Conservation (phyloP, 768 basidiomycete genomes). For the Galerina sulciceps region DNA sequence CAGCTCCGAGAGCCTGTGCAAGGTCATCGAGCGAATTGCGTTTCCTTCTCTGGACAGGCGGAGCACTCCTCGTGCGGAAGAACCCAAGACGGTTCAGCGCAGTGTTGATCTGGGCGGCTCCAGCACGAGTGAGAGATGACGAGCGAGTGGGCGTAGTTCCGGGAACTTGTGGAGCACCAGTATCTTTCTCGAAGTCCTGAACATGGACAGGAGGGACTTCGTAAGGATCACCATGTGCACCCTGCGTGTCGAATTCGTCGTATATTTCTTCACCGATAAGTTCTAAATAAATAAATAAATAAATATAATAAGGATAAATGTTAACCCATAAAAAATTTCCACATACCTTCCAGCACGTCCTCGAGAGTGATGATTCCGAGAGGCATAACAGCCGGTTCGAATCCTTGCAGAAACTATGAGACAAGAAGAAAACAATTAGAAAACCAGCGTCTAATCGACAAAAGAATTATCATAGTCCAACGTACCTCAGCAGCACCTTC, state of each 20-base stretch:
- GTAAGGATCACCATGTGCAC: conserved; percentile 58
- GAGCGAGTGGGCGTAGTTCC: conserved; percentile 14
- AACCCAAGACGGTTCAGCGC: conserved; percentile 54
- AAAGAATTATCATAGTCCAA: conserved; percentile 1
- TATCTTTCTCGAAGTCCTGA: conserved; percentile 1
- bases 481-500: conserved; percentile 75
- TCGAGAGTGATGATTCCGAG: conserved; percentile 93
- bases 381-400: conserved; percentile 83
- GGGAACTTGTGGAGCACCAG: neutral
- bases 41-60: conserved; percentile 52
- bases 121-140: conserved; percentile 20
- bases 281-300: conserved; percentile 47
- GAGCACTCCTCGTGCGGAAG: conserved; percentile 60
- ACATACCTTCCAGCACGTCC: conserved; percentile 85
- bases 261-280: conserved; percentile 93
- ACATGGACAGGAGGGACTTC: conserved; percentile 30
- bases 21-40: conserved; percentile 2
- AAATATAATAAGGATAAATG: neutral
- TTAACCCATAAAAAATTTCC: neutral
- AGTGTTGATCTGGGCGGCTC: conserved; percentile 36
- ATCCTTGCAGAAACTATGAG: conserved; percentile 73
- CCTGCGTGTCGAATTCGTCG: conserved; percentile 87
- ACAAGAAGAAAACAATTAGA: neutral
- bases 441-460: neutral
- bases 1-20: neutral